Evolutionary conservation across 805 yeast species (phyloP), one percentile per base, ranked within the genome.

Genomic region (Isabelozyma pseudorhagii): DNA sequence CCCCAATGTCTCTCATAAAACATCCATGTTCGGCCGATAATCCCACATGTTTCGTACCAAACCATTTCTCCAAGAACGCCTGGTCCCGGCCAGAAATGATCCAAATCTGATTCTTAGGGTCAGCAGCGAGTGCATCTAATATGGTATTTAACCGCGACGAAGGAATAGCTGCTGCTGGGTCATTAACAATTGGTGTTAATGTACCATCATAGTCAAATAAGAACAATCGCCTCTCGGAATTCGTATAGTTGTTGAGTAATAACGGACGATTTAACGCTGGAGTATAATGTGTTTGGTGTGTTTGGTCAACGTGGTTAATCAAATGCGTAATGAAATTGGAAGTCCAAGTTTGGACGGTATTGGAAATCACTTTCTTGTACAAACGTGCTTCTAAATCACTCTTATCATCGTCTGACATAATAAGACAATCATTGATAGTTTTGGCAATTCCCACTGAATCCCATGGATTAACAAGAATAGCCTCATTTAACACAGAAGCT

Each of bases 131-230:
- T 29, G 75, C 71, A 27, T 79, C 74, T 50, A 94, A 67, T 10
- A 87, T 81, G 8, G 74, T 67, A 47, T 81, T 75, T 42, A 94
- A 74, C 56, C 86, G 78, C 3, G 85, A 83, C 0, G 96, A 84
- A 3, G 99, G 99, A 40, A 94, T 87, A 0, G 99, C 99, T 0
- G 98, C 97, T n/a, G 93, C 90, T 1, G 99, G 99, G 59, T 94
- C 98, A 39, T 83, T 80, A 3, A 94, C 99, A 62, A 94, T 94
- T 11, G 98, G 98, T 0, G 99, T 90, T 57, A 94, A 75, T 1
- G 99, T 94, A 28, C 99, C 99, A 65, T 94, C 99, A 65, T 94
- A 94, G 69, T 94, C 99, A 69, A 94, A 92, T 58, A 94, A 67
- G 59, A 94, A 90, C 50, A 94, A 69, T 53, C 98, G 79, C 58